Evolutionary conservation across 2,329 filamentous ascomycete species (phyloP).

Genomic region (Hirsutella minnesotensis): DNA sequence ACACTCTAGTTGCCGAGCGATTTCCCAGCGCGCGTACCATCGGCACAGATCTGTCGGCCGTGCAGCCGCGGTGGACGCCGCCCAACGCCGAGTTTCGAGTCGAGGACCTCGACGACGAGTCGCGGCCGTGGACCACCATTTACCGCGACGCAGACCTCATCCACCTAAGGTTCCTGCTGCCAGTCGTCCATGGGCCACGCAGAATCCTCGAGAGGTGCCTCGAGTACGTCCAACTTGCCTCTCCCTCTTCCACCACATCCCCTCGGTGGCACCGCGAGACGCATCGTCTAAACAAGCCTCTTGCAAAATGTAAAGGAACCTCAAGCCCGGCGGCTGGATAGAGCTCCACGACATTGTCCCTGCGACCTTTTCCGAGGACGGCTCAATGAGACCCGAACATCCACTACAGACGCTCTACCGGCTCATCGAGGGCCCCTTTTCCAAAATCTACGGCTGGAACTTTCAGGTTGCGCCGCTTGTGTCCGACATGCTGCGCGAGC

Average conservation of each 20-base stretch:
- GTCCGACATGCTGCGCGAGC: constrained; percentile 14
- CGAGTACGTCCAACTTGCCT: constrained; percentile 14
- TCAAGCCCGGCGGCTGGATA: constrained; percentile 27
- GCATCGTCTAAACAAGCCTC: no score
- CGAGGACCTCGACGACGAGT: constrained; percentile 24
- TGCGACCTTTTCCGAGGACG: constrained; percentile 20
- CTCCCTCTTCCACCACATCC: not conserved
- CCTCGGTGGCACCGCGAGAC: not conserved
- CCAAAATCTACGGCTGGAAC: constrained; percentile 22
- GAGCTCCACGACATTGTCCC: constrained; percentile 24
- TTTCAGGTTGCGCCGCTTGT: constrained; percentile 16
- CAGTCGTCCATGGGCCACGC: constrained; percentile 38
- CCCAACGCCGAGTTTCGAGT: constrained; percentile 42
- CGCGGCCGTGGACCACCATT: constrained; percentile 21
- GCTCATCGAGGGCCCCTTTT: constrained; percentile 19
- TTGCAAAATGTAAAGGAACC: constrained; percentile 11
- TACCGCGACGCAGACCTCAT: constrained; percentile 37
- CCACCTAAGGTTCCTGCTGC: constrained; percentile 38
- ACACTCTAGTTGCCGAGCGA: constrained; percentile 28
- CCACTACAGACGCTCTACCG: constrained; percentile 21
- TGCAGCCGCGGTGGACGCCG: constrained; percentile 35
- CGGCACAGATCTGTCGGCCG: constrained; percentile 31
- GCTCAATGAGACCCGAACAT: constrained; percentile 14
- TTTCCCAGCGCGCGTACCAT: constrained; percentile 33
- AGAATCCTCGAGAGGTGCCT: constrained; percentile 36